Evolutionary conservation across 2,329 filamentous ascomycete genomes (phyloP).

Genomic region (Cladosporium sp.): DNA sequence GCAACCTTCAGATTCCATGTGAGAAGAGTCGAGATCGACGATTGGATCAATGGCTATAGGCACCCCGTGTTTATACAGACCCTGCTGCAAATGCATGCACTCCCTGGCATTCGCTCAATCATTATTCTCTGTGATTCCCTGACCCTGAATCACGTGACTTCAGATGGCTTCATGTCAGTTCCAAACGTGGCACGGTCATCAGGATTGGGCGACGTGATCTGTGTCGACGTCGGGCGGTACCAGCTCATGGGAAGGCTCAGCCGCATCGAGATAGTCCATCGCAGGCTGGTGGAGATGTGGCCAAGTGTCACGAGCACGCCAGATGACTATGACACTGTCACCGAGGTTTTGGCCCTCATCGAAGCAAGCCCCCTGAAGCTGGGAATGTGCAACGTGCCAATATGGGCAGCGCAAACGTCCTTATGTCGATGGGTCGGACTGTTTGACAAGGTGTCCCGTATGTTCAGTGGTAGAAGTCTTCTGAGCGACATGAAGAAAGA

Average conservation of each 20-base stretch:
- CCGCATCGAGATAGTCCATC: conserved; percentile 3
- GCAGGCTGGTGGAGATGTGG: conserved; percentile 12
- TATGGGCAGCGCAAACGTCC: conserved; percentile 14
- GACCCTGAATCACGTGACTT: too few species aligned
- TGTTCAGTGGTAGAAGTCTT: neutral
- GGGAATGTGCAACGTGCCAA: conserved; percentile 11
- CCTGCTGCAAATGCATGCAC: neutral
- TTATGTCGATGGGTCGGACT: neutral
- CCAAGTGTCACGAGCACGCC: conserved; percentile 11
- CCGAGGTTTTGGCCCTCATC: neutral
- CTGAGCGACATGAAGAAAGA: neutral
- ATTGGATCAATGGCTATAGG: neutral
- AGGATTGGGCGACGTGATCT: neutral
- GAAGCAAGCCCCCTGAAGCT: too few species aligned
- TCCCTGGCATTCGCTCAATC: conserved; percentile 4
- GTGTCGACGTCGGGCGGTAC: neutral
- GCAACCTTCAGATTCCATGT: neutral
- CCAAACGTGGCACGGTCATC: too few species aligned
- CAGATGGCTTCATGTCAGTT: too few species aligned
- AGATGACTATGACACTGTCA: conserved; percentile 2
- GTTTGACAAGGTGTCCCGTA: neutral
- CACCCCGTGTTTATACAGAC: neutral
- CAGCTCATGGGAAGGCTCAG: neutral
- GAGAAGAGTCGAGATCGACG: neutral
- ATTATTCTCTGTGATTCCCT: conserved; percentile 4